phyloP scores from a whole-genome alignment of 2,329 filamentous ascomycete species.

The Scolecobasidium constrictum region DNA sequence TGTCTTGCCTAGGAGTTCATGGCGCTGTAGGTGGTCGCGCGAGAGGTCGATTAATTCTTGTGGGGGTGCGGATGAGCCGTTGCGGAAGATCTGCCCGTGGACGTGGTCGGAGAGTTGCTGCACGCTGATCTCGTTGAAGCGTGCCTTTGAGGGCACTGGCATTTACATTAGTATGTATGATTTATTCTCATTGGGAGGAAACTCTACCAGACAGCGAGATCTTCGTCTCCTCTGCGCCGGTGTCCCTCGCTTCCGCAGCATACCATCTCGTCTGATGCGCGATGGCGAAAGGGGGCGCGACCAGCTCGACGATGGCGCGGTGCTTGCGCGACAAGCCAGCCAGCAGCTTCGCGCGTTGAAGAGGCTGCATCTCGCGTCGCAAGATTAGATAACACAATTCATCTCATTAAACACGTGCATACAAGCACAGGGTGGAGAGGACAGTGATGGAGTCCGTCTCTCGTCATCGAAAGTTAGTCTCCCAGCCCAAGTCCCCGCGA shows the following conservation, averaged over 20 bases:
- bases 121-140: constrained; percentile 87
- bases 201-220: constrained; percentile 3
- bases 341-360: constrained; percentile 6
- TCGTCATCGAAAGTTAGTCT: too few relatives aligned
- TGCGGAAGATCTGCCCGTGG: constrained; percentile 70
- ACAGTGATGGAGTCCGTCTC: too few relatives aligned
- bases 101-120: constrained; percentile 84
- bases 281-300: neutral
- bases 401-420: neutral
- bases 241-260: neutral
- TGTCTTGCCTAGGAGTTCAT: constrained; percentile 85
- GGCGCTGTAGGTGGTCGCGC: constrained; percentile 68
- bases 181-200: neutral
- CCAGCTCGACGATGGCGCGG: constrained; percentile 2
- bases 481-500: too few relatives aligned
- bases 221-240: neutral
- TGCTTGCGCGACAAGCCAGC: constrained; percentile 6
- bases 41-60: constrained; percentile 68
- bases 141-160: constrained; percentile 40
- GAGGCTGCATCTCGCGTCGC: constrained; percentile 5
- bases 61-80: constrained; percentile 42
- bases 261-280: constrained; percentile 2
- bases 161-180: constrained; percentile 4
- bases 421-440: too few relatives aligned
- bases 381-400: neutral